Evolutionary conservation across 768 basidiomycete species (phyloP), one percentile per base, ranked within the genome.

Genomic region (Pulveroboletus ravenelii): DNA sequence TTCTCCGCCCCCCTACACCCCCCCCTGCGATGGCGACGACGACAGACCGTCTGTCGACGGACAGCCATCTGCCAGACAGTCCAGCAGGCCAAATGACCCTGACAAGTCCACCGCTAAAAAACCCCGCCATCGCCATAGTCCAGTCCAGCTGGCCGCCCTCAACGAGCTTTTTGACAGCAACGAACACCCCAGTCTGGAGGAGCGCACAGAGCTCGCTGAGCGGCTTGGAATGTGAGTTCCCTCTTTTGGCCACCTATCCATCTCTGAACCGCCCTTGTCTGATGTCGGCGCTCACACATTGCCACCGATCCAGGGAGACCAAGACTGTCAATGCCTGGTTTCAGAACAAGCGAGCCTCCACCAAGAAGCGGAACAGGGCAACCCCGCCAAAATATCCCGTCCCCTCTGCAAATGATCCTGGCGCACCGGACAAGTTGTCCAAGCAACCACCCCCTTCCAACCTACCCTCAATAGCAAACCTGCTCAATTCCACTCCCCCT

Each of bases 241-340:
- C 59, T 54, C 53, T 52, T 67, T 67, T 45, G 56, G 65, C 37
- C 37, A 43, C 50, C 59, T 62, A 57, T 65, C 56, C 55, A 50
- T 57, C 39, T 37, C 3, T 18, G 47, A 29, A 48, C 45, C 27
- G 48, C 43, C 18, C 27, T 42, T 44, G 43, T 45, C 17, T 56
- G 42, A 39, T 59, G 45, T 50, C 17, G 31, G 46, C 49, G 31
- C 52, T 30, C 52, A 40, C 51, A 2, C 52, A 39, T 41, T 45
- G n/a, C 53, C 36, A 43, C 51, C 49, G 47, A 55, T 47, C 46
- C 63, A 89, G 88, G 84, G 85, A 89, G 65, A 82, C 81, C 67
- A 89, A 89, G 77, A 87, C 85, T 3, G 87, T 89, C 63, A 86
- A 87, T 64, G 85, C 88, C 13, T 89, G 86, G 84, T 90, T 89